phyloP scores from a whole-genome alignment of 371 early-diverging fungal species.

The Rhizopus arrhizus region DNA sequence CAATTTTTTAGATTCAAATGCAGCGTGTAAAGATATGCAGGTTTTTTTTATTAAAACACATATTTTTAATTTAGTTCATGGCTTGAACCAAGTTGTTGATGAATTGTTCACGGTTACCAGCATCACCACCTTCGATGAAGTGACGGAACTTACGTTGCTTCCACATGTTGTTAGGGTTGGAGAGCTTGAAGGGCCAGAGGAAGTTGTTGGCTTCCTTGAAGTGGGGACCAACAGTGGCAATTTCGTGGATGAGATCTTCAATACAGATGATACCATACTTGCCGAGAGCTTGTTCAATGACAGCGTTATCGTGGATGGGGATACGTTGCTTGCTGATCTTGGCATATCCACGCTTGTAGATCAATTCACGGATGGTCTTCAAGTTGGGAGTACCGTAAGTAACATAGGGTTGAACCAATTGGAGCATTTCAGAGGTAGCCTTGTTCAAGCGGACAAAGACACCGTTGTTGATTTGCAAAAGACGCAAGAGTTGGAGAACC shows the following conservation, averaged over 20 bases:
- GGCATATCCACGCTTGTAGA: conserved; percentile 99
- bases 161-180: conserved; percentile 96
- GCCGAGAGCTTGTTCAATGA: conserved; percentile 92
- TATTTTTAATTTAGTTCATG: conserved; percentile 4
- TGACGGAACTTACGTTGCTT: conserved; percentile 89
- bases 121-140: conserved; percentile 97
- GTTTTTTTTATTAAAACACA: background rate
- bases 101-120: conserved; percentile 93
- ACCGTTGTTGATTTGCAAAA: conserved; percentile 97
- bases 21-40: no score
- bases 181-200: conserved; percentile 98
- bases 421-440: conserved; percentile 96
- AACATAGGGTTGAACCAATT: conserved; percentile 94
- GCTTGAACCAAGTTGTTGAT: conserved; percentile 92
- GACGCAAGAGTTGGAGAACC: conserved; percentile 96
- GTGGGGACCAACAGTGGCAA: conserved; percentile 95
- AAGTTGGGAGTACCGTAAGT: conserved; percentile 95
- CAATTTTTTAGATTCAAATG: no score
- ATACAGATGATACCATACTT: conserved; percentile 93
- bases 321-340: conserved; percentile 94
- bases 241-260: conserved; percentile 98
- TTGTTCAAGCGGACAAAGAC: conserved; percentile 96
- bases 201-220: conserved; percentile 85
- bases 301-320: conserved; percentile 92
- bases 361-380: conserved; percentile 95